Base-by-base conservation (phyloP, 83 land plant species). In the Isoetes engelmannii region DNA sequence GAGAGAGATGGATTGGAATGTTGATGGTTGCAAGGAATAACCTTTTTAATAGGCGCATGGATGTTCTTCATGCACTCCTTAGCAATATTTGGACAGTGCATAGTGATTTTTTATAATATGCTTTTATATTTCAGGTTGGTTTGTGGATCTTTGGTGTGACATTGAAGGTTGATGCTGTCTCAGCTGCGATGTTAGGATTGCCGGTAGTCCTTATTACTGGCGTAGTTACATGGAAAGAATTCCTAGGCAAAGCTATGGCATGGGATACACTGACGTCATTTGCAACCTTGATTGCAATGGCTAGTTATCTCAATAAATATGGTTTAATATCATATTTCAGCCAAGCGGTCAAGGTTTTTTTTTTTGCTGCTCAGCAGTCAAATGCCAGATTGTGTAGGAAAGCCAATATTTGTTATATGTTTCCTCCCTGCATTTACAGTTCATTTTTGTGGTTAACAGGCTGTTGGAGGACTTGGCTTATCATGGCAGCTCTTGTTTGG, bases 181-280 rank as follows among this genome's bases (percentile, higher is more conserved):
- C 93, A 44, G 88, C 97, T 63, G 98, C 98, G 5, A 94, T 94
- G 74, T 79, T 94, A 48, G 99, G 93, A 8, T 81, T 94, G 20
- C 86, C 97, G 7, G 82, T 94, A 65, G 92, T 94, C 20, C 87
- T 94, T 20, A 74, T 78, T 3, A 84, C 87, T 15, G 97, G 99
- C 8, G 97, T 94, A 20, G 97, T 94, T 62, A 90, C 97, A 67
- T 90, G 97, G 99, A 90, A 94, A 77, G 99, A 94, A 69, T 94
- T 97, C 70, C 78, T 94, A 76, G 84, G 83, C 61, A 97, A 94
- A 72, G 48, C 93, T 49, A 90, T 90, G 8, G 99, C 99, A 6
- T 94, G 99, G 99, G 97, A 94, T 75, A 94, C 99, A 4, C 90
- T 94, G 7, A 90, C 99, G 17, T 90, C 97, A 97, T 94, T 94